These are phyloP conservation scores for Pseudoturritis turrita DNA, from an alignment of 345 rosid genomes.

Conservation along the genomic window DNA sequence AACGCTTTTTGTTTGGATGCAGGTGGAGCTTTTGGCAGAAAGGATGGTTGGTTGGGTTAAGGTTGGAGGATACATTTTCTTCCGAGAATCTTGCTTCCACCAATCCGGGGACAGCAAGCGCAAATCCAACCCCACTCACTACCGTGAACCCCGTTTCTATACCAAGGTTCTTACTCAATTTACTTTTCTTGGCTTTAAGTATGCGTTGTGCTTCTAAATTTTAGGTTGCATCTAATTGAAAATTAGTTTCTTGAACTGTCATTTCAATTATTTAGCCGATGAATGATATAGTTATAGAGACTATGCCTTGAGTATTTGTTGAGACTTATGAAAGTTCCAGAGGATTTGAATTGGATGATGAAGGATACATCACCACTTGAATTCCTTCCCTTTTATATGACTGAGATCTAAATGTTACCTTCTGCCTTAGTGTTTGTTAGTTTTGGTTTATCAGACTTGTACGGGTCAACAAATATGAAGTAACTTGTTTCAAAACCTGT, in stretches of 20 bases:
- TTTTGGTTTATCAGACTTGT: neutral
- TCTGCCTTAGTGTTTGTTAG: neutral
- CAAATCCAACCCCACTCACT: slow-evolving; percentile 84
- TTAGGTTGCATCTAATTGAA: no score
- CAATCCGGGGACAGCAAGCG: slow-evolving; percentile 90
- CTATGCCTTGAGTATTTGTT: neutral
- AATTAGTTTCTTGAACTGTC: neutral
- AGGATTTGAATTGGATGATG: neutral
- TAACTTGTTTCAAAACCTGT: neutral
- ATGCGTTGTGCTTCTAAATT: no score
- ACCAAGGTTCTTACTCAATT: slow-evolving; percentile 51
- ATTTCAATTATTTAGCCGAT: neutral
- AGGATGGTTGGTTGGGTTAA: slow-evolving; percentile 86
- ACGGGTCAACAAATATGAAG: neutral
- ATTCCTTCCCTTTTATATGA: neutral
- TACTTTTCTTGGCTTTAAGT: neutral
- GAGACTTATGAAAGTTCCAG: neutral
- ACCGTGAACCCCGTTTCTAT: slow-evolving; percentile 95
- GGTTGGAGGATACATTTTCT: slow-evolving; percentile 86
- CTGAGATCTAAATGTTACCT: neutral
- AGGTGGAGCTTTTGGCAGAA: slow-evolving; percentile 75
- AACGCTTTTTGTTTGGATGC: slow-evolving; percentile 6
- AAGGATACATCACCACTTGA: neutral
- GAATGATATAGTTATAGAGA: neutral
- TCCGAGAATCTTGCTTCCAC: slow-evolving; percentile 97